phyloP scores from a whole-genome alignment of 176 grass and related monocot species.

The Poa pratensis region DNA sequence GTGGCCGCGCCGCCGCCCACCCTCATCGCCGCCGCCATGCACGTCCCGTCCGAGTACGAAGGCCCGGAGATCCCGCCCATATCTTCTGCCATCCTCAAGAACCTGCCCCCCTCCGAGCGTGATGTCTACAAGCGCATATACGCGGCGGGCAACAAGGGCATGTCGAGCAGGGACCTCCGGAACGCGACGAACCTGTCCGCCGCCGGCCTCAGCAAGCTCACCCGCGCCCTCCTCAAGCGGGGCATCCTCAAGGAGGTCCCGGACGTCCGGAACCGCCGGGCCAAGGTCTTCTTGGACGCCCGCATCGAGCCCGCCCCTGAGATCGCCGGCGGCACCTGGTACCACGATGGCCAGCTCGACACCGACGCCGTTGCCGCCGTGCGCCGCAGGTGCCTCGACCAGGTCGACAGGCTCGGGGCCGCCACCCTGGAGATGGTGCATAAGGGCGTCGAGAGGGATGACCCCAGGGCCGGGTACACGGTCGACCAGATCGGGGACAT shows the following conservation, averaged over 20 bases:
- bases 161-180: slow-evolving; percentile 43
- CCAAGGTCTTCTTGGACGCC: slow-evolving; percentile 61
- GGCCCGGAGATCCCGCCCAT: background rate
- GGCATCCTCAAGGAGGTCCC: slow-evolving; percentile 52
- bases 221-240: slow-evolving; percentile 1
- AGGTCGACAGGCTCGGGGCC: slow-evolving; percentile 46
- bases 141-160: slow-evolving; percentile 50
- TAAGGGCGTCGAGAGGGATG: slow-evolving; percentile 39
- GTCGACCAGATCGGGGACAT: slow-evolving; percentile 59
- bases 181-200: background rate
- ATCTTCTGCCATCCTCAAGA: background rate
- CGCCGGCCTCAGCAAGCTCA: slow-evolving; percentile 16
- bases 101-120: slow-evolving; percentile 26
- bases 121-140: slow-evolving; percentile 43
- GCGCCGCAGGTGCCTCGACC: slow-evolving; percentile 49
- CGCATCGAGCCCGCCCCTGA: slow-evolving; percentile 54
- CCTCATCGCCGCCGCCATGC: slow-evolving; percentile 36
- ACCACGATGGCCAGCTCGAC: slow-evolving; percentile 60
- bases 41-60: background rate
- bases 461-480: background rate
- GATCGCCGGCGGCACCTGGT: slow-evolving; percentile 64
- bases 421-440: slow-evolving; percentile 41
- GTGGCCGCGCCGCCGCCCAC: background rate
- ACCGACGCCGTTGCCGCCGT: slow-evolving; percentile 39
- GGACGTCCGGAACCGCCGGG: slow-evolving; percentile 43